Evolutionary conservation across 257 asterid species (phyloP).

Genomic region (Jacaranda copaia): DNA sequence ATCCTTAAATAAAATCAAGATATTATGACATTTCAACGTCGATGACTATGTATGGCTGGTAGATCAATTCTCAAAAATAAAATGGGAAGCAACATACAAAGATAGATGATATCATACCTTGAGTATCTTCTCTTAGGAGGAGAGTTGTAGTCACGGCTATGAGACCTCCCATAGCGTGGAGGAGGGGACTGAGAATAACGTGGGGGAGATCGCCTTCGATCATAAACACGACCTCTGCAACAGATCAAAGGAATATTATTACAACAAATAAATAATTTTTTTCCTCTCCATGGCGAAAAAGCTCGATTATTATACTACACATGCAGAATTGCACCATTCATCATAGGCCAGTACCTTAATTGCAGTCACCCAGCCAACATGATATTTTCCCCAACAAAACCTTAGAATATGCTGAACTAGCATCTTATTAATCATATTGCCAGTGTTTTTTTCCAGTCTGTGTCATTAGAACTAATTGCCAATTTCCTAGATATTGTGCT

Average conservation of each 20-base stretch:
- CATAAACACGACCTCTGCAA: slow-evolving; percentile 60
- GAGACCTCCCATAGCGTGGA: slow-evolving; percentile 56
- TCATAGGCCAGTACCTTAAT: too few species aligned
- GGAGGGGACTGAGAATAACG: slow-evolving; percentile 80
- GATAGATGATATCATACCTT: slow-evolving; percentile 43
- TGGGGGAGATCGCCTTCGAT: slow-evolving; percentile 71
- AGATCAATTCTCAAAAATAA: neutral
- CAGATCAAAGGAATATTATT: neutral
- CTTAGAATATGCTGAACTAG: neutral
- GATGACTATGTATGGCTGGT: neutral
- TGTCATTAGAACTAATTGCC: neutral
- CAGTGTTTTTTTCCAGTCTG: neutral
- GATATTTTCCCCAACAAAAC: neutral
- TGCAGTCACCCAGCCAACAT: neutral
- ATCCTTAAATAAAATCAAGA: too few species aligned
- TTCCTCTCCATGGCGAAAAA: neutral
- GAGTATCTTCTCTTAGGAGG: slow-evolving; percentile 72
- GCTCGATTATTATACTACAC: neutral
- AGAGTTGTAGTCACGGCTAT: slow-evolving; percentile 61
- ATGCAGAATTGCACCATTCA: too few species aligned
- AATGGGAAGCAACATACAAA: neutral
- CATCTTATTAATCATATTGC: neutral
- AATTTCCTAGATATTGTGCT: neutral
- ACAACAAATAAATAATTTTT: neutral
- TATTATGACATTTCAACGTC: neutral